These are phyloP conservation scores for Candida loeiensis DNA, from an alignment of 805 yeast species.

Conservation along the genomic window DNA sequence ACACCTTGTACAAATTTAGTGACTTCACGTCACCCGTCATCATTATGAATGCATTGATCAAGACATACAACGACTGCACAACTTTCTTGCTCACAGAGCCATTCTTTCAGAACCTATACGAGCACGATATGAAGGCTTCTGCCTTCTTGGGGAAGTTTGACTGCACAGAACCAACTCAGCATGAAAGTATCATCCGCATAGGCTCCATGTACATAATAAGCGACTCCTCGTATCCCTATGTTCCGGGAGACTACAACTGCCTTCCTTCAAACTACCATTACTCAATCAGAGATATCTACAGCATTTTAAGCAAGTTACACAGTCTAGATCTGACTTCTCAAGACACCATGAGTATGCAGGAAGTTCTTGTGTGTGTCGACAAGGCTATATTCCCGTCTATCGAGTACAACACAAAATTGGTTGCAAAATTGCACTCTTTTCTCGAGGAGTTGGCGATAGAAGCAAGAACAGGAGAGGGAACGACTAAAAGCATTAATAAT, in stretches of 20 bases:
- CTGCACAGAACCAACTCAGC: background rate
- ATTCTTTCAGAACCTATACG: conserved; percentile 3
- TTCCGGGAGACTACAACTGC: background rate
- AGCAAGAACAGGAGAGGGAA: background rate
- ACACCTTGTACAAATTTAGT: conserved; percentile 7
- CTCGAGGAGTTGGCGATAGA: background rate
- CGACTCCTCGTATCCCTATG: background rate
- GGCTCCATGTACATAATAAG: background rate
- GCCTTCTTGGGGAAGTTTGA: conserved; percentile 4
- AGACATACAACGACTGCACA: conserved; percentile 11
- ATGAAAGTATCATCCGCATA: background rate
- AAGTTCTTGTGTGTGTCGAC: background rate
- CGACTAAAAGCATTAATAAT: too few species aligned
- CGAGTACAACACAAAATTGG: background rate
- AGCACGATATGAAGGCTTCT: conserved; percentile 7
- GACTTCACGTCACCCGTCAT: conserved; percentile 1
- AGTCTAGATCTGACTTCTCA: background rate
- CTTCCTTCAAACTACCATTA: conserved; percentile 1
- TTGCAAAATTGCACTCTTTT: background rate
- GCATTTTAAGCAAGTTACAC: background rate
- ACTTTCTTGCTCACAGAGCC: conserved; percentile 9
- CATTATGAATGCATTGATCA: conserved; percentile 5
- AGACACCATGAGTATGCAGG: background rate
- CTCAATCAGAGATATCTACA: background rate
- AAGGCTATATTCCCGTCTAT: background rate